These are phyloP conservation scores for Scheffersomyces illinoinensis DNA, from an alignment of 1,139 yeast genomes.

Conservation along the genomic window DNA sequence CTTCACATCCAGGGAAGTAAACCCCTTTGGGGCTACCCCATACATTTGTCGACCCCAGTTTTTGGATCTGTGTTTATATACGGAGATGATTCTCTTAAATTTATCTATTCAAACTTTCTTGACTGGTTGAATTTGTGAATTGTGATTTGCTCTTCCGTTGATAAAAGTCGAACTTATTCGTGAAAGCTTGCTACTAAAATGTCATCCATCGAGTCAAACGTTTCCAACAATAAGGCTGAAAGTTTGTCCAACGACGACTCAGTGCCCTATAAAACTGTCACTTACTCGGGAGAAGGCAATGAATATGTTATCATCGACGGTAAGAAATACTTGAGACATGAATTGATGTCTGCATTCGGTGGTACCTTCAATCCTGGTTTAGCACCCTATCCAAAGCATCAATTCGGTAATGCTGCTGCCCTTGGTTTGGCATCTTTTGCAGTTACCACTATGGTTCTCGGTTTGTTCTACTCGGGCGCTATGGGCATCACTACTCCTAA, in stretches of 20 bases:
- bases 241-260: neutral
- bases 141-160: neutral
- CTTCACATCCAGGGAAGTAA: neutral
- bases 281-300: conserved; percentile 19
- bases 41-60: neutral
- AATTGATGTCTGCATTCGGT: conserved; percentile 40
- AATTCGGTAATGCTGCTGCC: conserved; percentile 58
- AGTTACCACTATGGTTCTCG: conserved; percentile 46
- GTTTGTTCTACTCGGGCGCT: conserved; percentile 50
- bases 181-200: neutral
- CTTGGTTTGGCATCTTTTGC: conserved; percentile 54
- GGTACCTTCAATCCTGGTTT: conserved; percentile 37
- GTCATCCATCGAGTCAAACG: neutral
- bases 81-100: neutral
- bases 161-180: neutral
- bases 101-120: neutral
- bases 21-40: neutral
- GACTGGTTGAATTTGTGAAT: neutral
- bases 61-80: neutral
- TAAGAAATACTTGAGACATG: conserved; percentile 28
- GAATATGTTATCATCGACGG: conserved; percentile 31
- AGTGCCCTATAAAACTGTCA: neutral
- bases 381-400: conserved; percentile 31
- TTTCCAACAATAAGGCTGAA: neutral
- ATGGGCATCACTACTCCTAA: conserved; percentile 51